A percentile compares a stretch with the other conserved stretches of the same genome.
phyloP scores from a whole-genome alignment of 129 eudicot species.

The Silybum marianum region DNA sequence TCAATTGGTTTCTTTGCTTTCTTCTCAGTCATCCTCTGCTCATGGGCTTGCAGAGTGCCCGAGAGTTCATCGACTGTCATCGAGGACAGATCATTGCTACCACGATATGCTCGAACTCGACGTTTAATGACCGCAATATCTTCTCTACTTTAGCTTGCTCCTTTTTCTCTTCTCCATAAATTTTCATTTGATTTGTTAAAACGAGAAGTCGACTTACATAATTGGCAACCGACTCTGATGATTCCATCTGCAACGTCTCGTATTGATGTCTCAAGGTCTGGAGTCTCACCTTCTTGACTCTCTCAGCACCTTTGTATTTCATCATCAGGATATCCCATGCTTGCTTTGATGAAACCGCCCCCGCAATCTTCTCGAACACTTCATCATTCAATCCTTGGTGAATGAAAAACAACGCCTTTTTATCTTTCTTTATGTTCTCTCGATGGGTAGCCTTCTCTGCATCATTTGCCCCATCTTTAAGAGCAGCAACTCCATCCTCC shows the following conservation, averaged over 20 bases:
- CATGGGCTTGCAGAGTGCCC: background rate
- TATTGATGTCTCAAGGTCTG: background rate
- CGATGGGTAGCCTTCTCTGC: background rate
- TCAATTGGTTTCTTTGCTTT: background rate
- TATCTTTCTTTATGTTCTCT: background rate
- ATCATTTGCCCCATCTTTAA: background rate
- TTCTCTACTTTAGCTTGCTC: background rate
- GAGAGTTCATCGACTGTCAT: background rate
- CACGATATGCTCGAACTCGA: background rate
- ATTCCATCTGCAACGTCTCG: background rate
- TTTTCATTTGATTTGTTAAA: too few species aligned
- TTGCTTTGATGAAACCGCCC: background rate
- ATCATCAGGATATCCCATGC: background rate
- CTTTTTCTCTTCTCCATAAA: too few species aligned
- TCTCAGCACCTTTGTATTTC: background rate
- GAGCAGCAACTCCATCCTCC: constrained; percentile 1
- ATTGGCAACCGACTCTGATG: background rate
- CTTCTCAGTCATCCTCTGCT: background rate
- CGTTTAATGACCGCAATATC: background rate
- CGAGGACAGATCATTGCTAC: background rate
- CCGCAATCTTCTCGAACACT: too few species aligned
- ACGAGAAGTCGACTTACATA: too few species aligned
- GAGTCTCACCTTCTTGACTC: background rate
- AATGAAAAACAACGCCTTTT: background rate
- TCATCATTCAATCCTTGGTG: too few species aligned